These are phyloP conservation scores for Myrica gale DNA, from an alignment of 306 rosid species.

Conservation along the genomic window DNA sequence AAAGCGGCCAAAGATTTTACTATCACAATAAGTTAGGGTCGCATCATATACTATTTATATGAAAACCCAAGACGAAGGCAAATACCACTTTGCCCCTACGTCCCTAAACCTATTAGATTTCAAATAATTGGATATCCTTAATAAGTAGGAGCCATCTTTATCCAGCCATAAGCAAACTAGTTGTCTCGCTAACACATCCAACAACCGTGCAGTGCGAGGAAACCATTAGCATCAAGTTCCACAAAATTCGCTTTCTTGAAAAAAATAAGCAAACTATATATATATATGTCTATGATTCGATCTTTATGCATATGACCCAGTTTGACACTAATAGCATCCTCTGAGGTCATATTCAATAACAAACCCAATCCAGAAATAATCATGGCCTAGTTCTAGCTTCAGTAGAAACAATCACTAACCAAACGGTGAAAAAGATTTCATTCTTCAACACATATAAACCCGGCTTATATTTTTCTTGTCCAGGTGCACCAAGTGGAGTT, in stretches of 20 bases:
- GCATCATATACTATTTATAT: too few species aligned
- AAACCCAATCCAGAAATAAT: neutral
- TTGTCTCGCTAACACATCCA: too few species aligned
- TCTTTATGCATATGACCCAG: neutral
- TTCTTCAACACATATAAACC: neutral
- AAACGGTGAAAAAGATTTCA: neutral
- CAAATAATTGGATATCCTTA: too few species aligned
- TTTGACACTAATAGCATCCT: neutral
- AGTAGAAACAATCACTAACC: neutral
- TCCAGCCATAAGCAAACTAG: too few species aligned
- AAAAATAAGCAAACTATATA: neutral
- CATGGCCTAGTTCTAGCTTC: neutral
- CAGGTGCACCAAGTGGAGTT: slow-evolving; percentile 50
- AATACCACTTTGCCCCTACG: too few species aligned
- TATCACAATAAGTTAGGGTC: too few species aligned
- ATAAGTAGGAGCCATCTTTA: too few species aligned
- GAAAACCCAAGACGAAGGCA: too few species aligned
- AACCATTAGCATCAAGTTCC: too few species aligned
- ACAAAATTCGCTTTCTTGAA: neutral
- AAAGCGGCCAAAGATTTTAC: too few species aligned
- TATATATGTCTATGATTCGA: neutral
- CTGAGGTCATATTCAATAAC: neutral
- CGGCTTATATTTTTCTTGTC: neutral
- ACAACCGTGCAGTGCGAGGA: too few species aligned
- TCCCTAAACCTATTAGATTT: too few species aligned